Conservation (phyloP, 495 filamentous ascomycete genomes). For the Chaetomidium leptoderma region DNA sequence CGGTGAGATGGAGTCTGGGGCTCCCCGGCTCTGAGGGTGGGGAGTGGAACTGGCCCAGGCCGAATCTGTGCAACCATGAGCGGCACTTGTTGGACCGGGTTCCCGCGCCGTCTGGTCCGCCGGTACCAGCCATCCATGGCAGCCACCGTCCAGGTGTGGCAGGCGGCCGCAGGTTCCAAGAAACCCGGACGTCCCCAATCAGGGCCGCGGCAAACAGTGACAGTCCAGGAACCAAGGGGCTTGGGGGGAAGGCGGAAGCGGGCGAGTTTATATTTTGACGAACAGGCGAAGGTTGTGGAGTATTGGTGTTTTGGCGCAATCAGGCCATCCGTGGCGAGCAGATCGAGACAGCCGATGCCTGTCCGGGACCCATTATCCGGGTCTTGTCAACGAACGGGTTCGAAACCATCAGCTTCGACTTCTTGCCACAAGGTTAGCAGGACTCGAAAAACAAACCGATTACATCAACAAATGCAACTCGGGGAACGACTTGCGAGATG, state of each 20-base stretch:
- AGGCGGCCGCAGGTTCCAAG: constrained; percentile 18
- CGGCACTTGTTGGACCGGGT: constrained; percentile 23
- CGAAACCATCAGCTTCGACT: background rate
- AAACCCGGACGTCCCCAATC: constrained; percentile 29
- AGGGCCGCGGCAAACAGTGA: constrained; percentile 18
- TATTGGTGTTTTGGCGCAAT: background rate
- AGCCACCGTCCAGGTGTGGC: constrained; percentile 13
- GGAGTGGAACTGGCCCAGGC: background rate
- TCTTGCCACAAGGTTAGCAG: too few species aligned
- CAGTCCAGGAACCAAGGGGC: constrained; percentile 22
- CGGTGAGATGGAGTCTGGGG: constrained; percentile 9
- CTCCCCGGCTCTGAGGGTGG: constrained; percentile 2
- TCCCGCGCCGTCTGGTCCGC: constrained; percentile 24
- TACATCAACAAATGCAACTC: background rate
- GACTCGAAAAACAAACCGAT: too few species aligned
- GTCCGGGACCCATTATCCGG: too few species aligned
- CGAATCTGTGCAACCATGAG: constrained; percentile 17
- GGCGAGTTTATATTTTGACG: constrained; percentile 11
- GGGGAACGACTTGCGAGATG: background rate
- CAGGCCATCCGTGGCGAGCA: too few species aligned
- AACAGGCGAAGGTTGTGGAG: background rate
- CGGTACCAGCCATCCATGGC: constrained; percentile 17
- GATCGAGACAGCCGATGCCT: too few species aligned
- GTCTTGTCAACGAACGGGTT: too few species aligned
- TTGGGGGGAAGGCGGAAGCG: constrained; percentile 1